Conservation (phyloP, 129 eudicot genomes). For the Scalesia atractyloides region DNA sequence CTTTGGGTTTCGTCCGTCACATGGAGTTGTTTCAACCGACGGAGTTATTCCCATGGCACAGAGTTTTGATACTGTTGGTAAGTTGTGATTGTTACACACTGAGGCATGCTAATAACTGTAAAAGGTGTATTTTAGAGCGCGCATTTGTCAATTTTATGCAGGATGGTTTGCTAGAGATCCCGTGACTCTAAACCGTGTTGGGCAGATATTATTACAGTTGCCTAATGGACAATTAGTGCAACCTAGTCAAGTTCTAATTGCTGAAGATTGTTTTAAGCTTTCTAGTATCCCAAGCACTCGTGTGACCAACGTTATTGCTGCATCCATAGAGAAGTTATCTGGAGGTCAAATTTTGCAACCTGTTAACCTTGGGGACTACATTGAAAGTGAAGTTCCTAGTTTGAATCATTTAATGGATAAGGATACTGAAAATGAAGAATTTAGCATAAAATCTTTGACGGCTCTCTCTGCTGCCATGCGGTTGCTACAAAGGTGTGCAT, state of each 20-base stretch:
- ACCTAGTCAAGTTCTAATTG: conserved; percentile 56
- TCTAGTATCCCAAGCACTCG: conserved; percentile 53
- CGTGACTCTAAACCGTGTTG: conserved; percentile 59
- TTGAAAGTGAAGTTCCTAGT: conserved; percentile 70
- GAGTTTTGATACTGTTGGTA: conserved; percentile 93
- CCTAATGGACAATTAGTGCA: conserved; percentile 32
- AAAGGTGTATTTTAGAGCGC: neutral
- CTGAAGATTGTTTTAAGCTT: conserved; percentile 90
- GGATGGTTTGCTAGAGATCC: conserved; percentile 98
- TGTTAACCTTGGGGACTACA: conserved; percentile 57
- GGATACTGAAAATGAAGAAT: conserved; percentile 39
- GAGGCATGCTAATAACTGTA: neutral
- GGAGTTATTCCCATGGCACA: conserved; percentile 96
- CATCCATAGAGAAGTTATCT: conserved; percentile 56
- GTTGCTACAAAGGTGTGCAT: conserved; percentile 68
- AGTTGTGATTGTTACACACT: conserved; percentile 23
- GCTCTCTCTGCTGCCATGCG: conserved; percentile 87
- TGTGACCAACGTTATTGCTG: conserved; percentile 39
- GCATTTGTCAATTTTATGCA: conserved; percentile 24
- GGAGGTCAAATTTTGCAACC: conserved; percentile 60
- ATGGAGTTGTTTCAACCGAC: conserved; percentile 65
- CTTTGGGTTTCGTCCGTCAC: conserved; percentile 94
- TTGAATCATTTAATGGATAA: conserved; percentile 57
- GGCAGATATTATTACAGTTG: conserved; percentile 54
- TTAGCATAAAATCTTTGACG: conserved; percentile 59